Percentiles rank a stretch among this genome's conserved stretches.
Evolutionary conservation across 148 eudicot genomes (phyloP).

Genomic region (Simmondsia chinensis): DNA sequence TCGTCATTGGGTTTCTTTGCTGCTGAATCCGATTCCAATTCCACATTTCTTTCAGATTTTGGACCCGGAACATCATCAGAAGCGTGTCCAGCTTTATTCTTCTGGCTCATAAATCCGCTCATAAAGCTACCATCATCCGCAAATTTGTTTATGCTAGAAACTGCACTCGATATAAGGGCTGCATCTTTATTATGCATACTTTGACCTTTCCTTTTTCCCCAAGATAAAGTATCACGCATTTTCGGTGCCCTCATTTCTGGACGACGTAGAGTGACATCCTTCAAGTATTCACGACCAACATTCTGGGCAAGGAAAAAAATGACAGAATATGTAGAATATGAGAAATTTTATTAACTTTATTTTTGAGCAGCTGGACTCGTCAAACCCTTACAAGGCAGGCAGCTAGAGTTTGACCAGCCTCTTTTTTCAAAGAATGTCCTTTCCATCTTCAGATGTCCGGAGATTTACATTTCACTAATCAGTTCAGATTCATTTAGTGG

Average conservation of each 20-base stretch:
- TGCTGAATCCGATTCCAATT: slow-evolving; percentile 14
- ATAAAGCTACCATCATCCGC: slow-evolving; percentile 76
- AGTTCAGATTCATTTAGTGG: too few species aligned
- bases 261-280: slow-evolving; percentile 34
- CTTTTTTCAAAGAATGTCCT: too few species aligned
- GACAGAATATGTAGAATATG: slow-evolving; percentile 2
- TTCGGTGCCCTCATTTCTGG: slow-evolving; percentile 72
- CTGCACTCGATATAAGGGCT: slow-evolving; percentile 51
- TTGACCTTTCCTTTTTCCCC: slow-evolving; percentile 62
- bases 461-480: too few species aligned
- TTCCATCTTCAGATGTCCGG: too few species aligned
- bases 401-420: too few species aligned
- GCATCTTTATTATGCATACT: slow-evolving; percentile 40
- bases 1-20: slow-evolving; percentile 19
- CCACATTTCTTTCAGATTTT: slow-evolving; percentile 20
- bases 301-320: slow-evolving; percentile 18
- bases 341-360: neutral
- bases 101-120: slow-evolving; percentile 24
- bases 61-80: slow-evolving; percentile 13
- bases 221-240: slow-evolving; percentile 67
- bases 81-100: slow-evolving; percentile 19
- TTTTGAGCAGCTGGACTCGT: too few species aligned
- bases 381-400: too few species aligned
- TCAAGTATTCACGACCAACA: slow-evolving; percentile 19
- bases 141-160: slow-evolving; percentile 72